Conservation (phyloP, 169 alveolate genomes). For the Plasmodium yoelii region DNA sequence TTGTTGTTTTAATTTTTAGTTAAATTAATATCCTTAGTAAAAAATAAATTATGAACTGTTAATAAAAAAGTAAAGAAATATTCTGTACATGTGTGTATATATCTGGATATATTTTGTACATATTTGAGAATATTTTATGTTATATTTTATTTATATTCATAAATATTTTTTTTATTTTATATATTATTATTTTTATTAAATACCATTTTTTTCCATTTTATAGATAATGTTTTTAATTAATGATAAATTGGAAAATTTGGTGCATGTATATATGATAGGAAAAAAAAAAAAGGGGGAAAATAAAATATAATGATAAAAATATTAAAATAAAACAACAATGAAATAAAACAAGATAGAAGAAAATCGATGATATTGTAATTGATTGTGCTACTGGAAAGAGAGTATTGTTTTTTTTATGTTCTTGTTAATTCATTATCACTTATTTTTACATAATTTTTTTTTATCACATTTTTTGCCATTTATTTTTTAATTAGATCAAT, state of each 20-base stretch:
- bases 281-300: constrained; percentile 14
- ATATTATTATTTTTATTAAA: neutral
- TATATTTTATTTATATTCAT: constrained; percentile 2
- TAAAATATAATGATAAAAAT: too few relatives aligned
- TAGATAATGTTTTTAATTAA: constrained; percentile 21
- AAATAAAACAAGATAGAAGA: neutral
- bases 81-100: constrained; percentile 23
- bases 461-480: neutral
- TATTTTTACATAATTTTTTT: neutral
- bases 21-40: neutral
- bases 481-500: neutral
- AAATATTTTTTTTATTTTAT: neutral
- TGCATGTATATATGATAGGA: constrained; percentile 17
- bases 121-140: too few relatives aligned
- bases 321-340: neutral
- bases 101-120: neutral
- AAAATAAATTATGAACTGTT: constrained; percentile 34
- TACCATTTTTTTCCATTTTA: neutral
- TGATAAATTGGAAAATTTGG: constrained; percentile 5
- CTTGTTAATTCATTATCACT: neutral
- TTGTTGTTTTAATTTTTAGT: constrained; percentile 17
- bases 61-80: constrained; percentile 35
- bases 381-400: neutral
- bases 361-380: neutral
- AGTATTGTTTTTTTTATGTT: neutral